These are phyloP conservation scores for Microsporum ferrugineum DNA, from an alignment of 2,329 filamentous ascomycete species.

Conservation along the genomic window DNA sequence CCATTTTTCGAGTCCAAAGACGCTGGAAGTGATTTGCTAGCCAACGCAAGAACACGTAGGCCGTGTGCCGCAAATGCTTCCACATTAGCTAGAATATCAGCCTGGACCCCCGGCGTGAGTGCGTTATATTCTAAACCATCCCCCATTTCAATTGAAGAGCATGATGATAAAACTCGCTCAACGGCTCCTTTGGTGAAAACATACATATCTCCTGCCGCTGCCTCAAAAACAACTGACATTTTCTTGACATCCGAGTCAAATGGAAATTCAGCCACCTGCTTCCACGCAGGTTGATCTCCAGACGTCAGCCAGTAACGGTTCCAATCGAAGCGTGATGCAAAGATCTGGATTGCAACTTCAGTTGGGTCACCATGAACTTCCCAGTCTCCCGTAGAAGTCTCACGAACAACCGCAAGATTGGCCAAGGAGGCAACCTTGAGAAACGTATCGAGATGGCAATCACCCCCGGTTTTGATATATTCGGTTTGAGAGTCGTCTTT, in stretches of 20 bases:
- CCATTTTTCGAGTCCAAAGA: constrained; percentile 22
- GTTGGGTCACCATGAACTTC: constrained; percentile 55
- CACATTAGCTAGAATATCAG: constrained; percentile 55
- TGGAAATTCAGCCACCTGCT: constrained; percentile 54
- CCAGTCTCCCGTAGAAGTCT: constrained; percentile 44
- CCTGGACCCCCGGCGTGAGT: constrained; percentile 43
- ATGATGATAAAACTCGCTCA: constrained; percentile 55
- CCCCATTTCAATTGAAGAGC: constrained; percentile 41
- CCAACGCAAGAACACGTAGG: constrained; percentile 57
- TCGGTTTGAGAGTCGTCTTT: constrained; percentile 19
- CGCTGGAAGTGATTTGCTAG: constrained; percentile 34
- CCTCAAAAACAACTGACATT: constrained; percentile 57
- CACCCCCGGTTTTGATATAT: constrained; percentile 33
- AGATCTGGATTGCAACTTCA: constrained; percentile 64
- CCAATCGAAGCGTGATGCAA: constrained; percentile 56
- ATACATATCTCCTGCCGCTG: constrained; percentile 13
- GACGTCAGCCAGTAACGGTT: constrained; percentile 43
- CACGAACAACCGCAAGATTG: constrained; percentile 49
- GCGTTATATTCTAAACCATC: constrained; percentile 31
- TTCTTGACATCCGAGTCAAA: constrained; percentile 66
- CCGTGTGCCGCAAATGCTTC: constrained; percentile 54
- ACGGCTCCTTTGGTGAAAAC: constrained; percentile 38
- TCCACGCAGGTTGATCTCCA: constrained; percentile 43
- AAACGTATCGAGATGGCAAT: constrained; percentile 42
- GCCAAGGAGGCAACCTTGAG: constrained; percentile 54